Evolutionary conservation across 768 basidiomycete genomes (phyloP), one percentile per base, ranked within the genome.

Genomic region (Omphalotus guepiniiformis): DNA sequence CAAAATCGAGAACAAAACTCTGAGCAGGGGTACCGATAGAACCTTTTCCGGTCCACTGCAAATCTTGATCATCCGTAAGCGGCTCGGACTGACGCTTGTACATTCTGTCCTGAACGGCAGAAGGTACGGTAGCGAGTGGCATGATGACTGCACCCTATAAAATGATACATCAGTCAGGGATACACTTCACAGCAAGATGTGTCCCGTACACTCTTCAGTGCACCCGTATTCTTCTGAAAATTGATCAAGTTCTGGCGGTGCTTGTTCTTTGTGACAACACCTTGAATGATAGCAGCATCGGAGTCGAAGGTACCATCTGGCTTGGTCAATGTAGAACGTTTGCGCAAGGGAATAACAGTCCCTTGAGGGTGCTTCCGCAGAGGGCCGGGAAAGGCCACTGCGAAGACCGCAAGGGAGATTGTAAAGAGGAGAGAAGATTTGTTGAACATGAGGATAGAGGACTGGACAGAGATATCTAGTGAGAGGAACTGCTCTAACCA

Each of bases 21-120:
- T 69, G 64, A 5, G 54, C 52, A 6, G 67, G 67, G 12, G 65
- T 68, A 38, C 71, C 72, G 49, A 73, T 69, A 16, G 62, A 47
- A 74, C 61, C 21, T 57, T 55, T 22, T 26, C 72, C 72, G 5
- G 67, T 62, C 71, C 72, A 75, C n/a, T n/a, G 64, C 51, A 45
- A 37, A 39, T 59, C 44, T 16, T 64, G 53, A 47, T 70, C 63
- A 52, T 69, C 68, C 4, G 61, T 68, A 18, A 69, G 52, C 1
- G 58, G 12, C 56, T 67, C 68, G 13, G 53, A 53, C 54, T 70
- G 67, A 21, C 69, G 65, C 55, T 61, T 66, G 36, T 50, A 39
- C 29, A 61, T 39, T n/a, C 45, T 45, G n/a, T 50, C 36, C 23
- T 59, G 58, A 7, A 63, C 25, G 2, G 28, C 46, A 9, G 45